Percentiles rank a stretch among this genome's conserved stretches.
These are phyloP conservation scores for Komagataella kurtzmanii DNA, from an alignment of 805 yeast species.

Conservation along the genomic window DNA sequence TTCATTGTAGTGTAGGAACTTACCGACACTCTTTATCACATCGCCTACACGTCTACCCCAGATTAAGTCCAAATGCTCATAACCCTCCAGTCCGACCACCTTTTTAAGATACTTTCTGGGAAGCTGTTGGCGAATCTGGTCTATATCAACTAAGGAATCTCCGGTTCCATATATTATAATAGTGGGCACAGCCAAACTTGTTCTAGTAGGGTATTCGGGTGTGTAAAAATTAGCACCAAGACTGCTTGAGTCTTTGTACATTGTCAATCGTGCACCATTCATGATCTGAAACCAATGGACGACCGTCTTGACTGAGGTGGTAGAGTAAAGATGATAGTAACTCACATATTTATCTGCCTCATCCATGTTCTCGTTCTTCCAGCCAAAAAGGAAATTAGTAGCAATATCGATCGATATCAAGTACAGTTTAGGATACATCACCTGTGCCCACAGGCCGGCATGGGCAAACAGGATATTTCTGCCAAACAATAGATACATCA, in stretches of 20 bases:
- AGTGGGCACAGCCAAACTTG: constrained; percentile 56
- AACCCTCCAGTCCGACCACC: constrained; percentile 41
- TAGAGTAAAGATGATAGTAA: constrained; percentile 79
- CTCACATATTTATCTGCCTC: constrained; percentile 64
- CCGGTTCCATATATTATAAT: constrained; percentile 66
- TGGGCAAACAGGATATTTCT: constrained; percentile 54
- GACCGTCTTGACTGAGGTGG: constrained; percentile 81
- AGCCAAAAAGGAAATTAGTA: constrained; percentile 57
- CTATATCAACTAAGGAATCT: constrained; percentile 82
- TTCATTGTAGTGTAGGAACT: constrained; percentile 14
- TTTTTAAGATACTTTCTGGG: constrained; percentile 23
- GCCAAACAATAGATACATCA: constrained; percentile 68
- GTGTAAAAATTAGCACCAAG: constrained; percentile 42
- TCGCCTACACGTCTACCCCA: constrained; percentile 74
- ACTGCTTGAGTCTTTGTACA: constrained; percentile 64
- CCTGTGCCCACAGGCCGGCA: constrained; percentile 54
- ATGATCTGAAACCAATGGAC: constrained; percentile 97
- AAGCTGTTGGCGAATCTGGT: constrained; percentile 52
- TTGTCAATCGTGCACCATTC: constrained; percentile 62
- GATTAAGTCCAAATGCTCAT: constrained; percentile 84
- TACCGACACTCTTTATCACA: constrained; percentile 29
- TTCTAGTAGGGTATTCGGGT: constrained; percentile 20
- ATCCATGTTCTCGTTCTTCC: constrained; percentile 66
- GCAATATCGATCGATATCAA: constrained; percentile 59
- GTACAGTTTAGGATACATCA: constrained; percentile 68